Percentiles rank a stretch among this genome's conserved stretches.
These are phyloP conservation scores for Lumnitzera littorea DNA, from an alignment of 345 rosid species.

Conservation along the genomic window DNA sequence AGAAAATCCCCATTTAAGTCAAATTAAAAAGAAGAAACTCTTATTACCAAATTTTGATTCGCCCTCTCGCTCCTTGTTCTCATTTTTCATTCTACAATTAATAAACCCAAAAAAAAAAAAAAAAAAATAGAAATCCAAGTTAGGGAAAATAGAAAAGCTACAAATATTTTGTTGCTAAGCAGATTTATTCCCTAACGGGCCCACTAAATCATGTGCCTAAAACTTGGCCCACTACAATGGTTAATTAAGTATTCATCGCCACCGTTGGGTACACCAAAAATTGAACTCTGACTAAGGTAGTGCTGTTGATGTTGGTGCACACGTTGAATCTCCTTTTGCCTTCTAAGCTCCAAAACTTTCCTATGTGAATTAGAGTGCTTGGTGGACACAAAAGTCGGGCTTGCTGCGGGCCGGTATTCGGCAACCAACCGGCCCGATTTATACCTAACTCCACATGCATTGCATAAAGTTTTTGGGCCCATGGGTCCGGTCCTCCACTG, in stretches of 20 bases:
- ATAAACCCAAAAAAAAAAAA: neutral
- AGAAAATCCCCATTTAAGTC: no score
- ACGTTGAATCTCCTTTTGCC: constrained; percentile 46
- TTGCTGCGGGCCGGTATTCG: constrained; percentile 74
- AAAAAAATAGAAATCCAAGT: constrained; percentile 2
- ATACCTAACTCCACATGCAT: constrained; percentile 74
- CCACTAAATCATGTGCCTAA: constrained; percentile 40
- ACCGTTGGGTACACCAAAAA: constrained; percentile 42
- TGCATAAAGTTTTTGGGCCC: constrained; percentile 71
- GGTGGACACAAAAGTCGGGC: constrained; percentile 56
- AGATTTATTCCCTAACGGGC: neutral
- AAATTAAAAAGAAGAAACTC: no score
- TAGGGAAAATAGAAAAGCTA: constrained; percentile 1
- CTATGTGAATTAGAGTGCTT: constrained; percentile 74
- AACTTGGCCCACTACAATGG: constrained; percentile 31
- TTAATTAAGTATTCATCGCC: constrained; percentile 42
- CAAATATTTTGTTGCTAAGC: constrained; percentile 1
- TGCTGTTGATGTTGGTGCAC: constrained; percentile 31
- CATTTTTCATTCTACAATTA: constrained; percentile 5
- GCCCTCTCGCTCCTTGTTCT: neutral
- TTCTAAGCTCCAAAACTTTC: constrained; percentile 70
- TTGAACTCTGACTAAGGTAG: constrained; percentile 31
- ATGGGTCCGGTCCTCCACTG: constrained; percentile 79
- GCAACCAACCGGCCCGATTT: constrained; percentile 73
- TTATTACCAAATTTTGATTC: neutral